Evolutionary conservation across 352 stramenopile genomes (phyloP).

Genomic region (Phytopythium litorale): DNA sequence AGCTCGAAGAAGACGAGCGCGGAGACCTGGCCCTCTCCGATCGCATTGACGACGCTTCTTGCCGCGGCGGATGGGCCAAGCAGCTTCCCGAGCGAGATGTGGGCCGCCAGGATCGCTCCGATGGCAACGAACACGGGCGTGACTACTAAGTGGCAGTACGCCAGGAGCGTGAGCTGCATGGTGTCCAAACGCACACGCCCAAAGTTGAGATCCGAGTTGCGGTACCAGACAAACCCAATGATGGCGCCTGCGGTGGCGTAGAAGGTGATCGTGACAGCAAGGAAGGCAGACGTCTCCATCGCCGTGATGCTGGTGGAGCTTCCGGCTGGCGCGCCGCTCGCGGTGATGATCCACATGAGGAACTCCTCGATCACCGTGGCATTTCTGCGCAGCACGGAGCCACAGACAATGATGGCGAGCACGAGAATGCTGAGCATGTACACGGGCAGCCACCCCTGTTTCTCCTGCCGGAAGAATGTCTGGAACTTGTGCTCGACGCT

Average conservation of each 20-base stretch:
- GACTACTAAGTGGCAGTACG: constrained; percentile 42
- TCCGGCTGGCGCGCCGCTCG: neutral
- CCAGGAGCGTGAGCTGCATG: constrained; percentile 36
- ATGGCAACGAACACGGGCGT: constrained; percentile 25
- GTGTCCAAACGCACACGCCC: constrained; percentile 26
- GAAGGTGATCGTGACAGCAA: constrained; percentile 17
- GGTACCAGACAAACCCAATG: constrained; percentile 19
- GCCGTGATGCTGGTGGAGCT: neutral
- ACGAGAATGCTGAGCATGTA: constrained; percentile 34
- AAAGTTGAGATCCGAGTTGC: constrained; percentile 29
- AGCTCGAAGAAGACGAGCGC: constrained; percentile 45
- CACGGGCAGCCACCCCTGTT: constrained; percentile 22
- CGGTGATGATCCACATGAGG: constrained; percentile 2
- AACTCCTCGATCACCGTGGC: constrained; percentile 12
- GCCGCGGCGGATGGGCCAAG: neutral
- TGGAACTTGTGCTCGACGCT: constrained; percentile 63
- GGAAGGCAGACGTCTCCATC: constrained; percentile 16
- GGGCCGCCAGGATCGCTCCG: constrained; percentile 11
- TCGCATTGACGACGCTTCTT: constrained; percentile 13
- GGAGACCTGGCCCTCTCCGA: constrained; percentile 36
- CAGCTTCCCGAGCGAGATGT: constrained; percentile 2
- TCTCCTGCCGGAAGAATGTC: constrained; percentile 44
- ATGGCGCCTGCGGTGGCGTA: constrained; percentile 24
- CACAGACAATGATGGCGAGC: constrained; percentile 16
- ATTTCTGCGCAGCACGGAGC: constrained; percentile 16